phyloP scores from a whole-genome alignment of 345 rosid species.

The Corymbia maculata region DNA sequence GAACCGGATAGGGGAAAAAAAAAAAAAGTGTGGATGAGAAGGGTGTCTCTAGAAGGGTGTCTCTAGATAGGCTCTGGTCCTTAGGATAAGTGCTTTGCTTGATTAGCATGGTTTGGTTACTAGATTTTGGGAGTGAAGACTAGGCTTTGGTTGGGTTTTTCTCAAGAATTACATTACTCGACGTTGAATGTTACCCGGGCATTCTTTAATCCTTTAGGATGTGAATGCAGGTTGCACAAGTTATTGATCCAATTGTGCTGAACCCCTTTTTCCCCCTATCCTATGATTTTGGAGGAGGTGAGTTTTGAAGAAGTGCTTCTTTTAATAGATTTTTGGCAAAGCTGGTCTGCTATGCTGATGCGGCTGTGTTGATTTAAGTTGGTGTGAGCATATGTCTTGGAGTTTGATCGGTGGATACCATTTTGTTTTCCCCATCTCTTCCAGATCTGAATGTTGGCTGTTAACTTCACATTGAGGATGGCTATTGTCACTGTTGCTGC shows the following conservation, averaged over 20 bases:
- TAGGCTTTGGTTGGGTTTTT: not conserved
- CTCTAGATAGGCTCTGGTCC: not conserved
- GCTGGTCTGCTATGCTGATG: not conserved
- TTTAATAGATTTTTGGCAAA: not conserved
- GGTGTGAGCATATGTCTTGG: not conserved
- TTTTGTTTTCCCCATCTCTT: not conserved
- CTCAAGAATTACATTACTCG: not conserved
- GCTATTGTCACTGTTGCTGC: constrained; percentile 14
- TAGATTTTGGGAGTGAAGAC: not conserved
- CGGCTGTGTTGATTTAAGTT: not conserved
- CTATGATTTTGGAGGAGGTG: not conserved
- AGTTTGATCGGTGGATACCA: not conserved
- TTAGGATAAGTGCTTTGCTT: not conserved
- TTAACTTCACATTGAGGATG: not conserved
- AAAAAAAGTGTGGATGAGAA: not conserved
- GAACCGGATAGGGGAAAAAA: not conserved
- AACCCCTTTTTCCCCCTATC: not conserved
- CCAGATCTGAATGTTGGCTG: not conserved
- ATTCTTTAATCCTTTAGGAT: not conserved
- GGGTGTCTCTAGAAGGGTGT: not conserved
- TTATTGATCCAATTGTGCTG: not conserved
- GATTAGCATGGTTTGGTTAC: not conserved
- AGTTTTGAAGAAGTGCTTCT: not conserved
- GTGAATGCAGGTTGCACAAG: not conserved
- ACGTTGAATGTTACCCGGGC: not conserved